Evolutionary conservation across 345 rosid genomes (phyloP).

Genomic region (Stellera chamaejasme): DNA sequence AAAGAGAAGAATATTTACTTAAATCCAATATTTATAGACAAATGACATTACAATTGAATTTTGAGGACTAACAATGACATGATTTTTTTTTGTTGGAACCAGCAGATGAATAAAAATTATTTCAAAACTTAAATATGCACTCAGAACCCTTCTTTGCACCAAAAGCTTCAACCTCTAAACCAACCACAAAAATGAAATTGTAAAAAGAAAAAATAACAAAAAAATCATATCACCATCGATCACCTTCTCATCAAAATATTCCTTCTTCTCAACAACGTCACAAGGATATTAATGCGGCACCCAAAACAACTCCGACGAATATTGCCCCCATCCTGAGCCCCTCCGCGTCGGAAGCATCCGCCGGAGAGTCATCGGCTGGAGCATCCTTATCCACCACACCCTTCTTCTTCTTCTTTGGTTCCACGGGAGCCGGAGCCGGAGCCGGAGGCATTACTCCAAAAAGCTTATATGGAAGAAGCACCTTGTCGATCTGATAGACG

Average conservation of each 20-base stretch:
- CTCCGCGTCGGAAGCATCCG: slow-evolving; percentile 23
- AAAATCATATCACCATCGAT: background rate
- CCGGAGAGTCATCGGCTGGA: slow-evolving; percentile 16
- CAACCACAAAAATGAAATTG: background rate
- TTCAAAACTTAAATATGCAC: background rate
- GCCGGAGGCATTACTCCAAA: slow-evolving; percentile 33
- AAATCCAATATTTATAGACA: too few species aligned
- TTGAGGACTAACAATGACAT: background rate
- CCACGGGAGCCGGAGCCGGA: slow-evolving; percentile 34
- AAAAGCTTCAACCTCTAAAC: too few species aligned
- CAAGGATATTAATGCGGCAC: slow-evolving; percentile 17
- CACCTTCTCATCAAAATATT: slow-evolving; percentile 3
- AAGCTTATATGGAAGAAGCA: slow-evolving; percentile 30
- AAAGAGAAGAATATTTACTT: too few species aligned
- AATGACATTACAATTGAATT: background rate
- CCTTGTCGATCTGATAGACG: slow-evolving; percentile 33
- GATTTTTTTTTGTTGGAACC: background rate
- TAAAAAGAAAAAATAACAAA: background rate
- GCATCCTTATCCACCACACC: slow-evolving; percentile 16
- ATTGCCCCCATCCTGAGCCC: slow-evolving; percentile 2
- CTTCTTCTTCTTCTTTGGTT: slow-evolving; percentile 21
- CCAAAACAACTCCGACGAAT: slow-evolving; percentile 14
- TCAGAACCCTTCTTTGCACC: too few species aligned
- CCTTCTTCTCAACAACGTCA: slow-evolving; percentile 7
- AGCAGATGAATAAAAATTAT: background rate